Conservation (phyloP, 192 early-diverging fungal species). For the Coemansia sp. region DNA sequence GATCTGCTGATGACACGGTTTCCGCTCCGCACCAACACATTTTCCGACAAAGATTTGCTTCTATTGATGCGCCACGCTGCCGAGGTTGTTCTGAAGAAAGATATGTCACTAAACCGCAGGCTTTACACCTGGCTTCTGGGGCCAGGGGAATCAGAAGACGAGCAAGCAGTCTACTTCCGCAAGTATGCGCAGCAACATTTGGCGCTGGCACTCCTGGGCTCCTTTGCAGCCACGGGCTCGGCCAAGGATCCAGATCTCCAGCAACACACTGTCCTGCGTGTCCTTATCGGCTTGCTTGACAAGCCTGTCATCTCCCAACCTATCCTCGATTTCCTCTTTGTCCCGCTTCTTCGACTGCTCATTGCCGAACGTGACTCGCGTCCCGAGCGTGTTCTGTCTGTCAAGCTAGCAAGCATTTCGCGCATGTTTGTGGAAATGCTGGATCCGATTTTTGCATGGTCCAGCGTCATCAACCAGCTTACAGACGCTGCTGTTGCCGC, state of each 20-base stretch:
- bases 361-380: constrained; percentile 50
- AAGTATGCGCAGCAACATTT: constrained; percentile 56
- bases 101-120: constrained; percentile 91
- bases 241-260: constrained; percentile 13
- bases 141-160: constrained; percentile 50
- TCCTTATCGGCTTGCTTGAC: constrained; percentile 85
- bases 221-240: constrained; percentile 52
- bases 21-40: constrained; percentile 46
- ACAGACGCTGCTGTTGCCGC: constrained; percentile 24
- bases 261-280: constrained; percentile 67
- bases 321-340: constrained; percentile 68
- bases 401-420: constrained; percentile 74
- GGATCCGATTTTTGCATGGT: constrained; percentile 85
- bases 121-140: constrained; percentile 91
- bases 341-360: constrained; percentile 71
- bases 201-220: constrained; percentile 59
- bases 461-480: constrained; percentile 62
- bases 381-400: constrained; percentile 19
- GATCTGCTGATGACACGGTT: constrained; percentile 72
- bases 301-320: constrained; percentile 80
- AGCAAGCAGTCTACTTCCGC: constrained; percentile 58
- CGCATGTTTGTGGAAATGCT: constrained; percentile 90
- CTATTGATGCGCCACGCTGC: constrained; percentile 72
- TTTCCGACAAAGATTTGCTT: constrained; percentile 66
- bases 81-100: constrained; percentile 80